A percentile compares a stretch with the other conserved stretches of the same genome.
Conservation (phyloP, 495 filamentous ascomycete species). For the Tuber aestivum region DNA sequence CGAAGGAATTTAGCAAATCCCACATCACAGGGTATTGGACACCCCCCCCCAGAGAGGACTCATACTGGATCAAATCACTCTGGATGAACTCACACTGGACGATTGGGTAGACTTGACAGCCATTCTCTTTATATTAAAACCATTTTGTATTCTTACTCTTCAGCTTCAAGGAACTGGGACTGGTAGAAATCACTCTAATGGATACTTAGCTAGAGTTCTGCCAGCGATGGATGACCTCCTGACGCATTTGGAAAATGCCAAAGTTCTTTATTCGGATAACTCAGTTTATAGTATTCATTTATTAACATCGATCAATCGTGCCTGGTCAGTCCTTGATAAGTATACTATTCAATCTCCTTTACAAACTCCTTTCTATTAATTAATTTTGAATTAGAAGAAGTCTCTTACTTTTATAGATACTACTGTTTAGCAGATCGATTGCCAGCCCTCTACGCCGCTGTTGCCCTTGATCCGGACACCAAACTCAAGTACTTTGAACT, state of each 20-base stretch:
- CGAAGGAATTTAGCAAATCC: neutral
- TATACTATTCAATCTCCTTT: neutral
- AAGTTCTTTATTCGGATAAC: neutral
- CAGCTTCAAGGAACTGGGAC: neutral
- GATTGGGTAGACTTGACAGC: neutral
- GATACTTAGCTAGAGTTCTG: neutral
- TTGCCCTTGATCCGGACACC: neutral
- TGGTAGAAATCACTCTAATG: neutral
- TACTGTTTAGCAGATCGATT: neutral
- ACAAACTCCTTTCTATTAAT: neutral
- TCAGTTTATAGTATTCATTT: neutral
- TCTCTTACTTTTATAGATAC: neutral
- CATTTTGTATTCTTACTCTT: neutral
- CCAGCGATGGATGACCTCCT: conserved; percentile 5
- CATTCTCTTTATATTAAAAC: neutral
- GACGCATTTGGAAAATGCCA: neutral
- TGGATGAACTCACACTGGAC: neutral
- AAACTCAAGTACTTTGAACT: conserved; percentile 1
- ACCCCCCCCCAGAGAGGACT: neutral
- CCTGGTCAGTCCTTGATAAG: neutral
- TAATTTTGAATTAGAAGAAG: no score
- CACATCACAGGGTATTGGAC: neutral
- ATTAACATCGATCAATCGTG: neutral
- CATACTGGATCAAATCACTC: neutral
- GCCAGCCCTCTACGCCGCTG: neutral